Evolutionary conservation across 768 basidiomycete genomes (phyloP).

Genomic region (Candolleomyces aberdarensis): DNA sequence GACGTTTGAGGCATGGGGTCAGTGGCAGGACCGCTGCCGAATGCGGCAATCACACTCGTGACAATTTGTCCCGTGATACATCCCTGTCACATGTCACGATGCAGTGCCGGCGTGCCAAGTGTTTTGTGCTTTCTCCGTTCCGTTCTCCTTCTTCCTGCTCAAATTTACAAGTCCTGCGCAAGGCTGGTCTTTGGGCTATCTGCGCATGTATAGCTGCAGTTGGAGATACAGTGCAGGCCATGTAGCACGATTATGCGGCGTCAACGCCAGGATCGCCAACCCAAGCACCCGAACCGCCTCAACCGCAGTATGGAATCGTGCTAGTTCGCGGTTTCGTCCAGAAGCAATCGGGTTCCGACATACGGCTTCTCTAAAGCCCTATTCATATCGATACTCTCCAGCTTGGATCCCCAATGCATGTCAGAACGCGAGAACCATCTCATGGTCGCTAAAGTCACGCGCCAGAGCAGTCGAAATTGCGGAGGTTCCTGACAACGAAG

Average conservation of each 20-base stretch:
- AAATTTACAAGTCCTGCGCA: conserved; percentile 6
- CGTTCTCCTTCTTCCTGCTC: conserved; percentile 12
- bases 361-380: background rate
- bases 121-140: conserved; percentile 6
- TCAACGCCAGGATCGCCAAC: conserved; percentile 7
- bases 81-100: background rate
- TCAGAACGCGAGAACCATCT: conserved; percentile 22
- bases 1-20: conserved; percentile 1
- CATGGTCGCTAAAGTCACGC: conserved; percentile 32
- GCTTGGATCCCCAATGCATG: background rate
- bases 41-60: conserved; percentile 5
- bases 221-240: conserved; percentile 29
- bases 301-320: background rate
- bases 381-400: background rate
- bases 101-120: conserved; percentile 2
- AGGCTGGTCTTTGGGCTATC: conserved; percentile 18
- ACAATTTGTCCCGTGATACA: conserved; percentile 6
- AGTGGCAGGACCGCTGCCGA: background rate
- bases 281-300: background rate
- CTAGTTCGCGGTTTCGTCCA: background rate
- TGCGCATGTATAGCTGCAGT: conserved; percentile 44
- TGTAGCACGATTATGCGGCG: conserved; percentile 32
- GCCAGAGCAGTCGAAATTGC: conserved; percentile 24
- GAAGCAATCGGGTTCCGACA: background rate
- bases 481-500: conserved; percentile 43